Base-by-base conservation (phyloP, 495 filamentous ascomycete species). In the Penicillium bovifimosum region DNA sequence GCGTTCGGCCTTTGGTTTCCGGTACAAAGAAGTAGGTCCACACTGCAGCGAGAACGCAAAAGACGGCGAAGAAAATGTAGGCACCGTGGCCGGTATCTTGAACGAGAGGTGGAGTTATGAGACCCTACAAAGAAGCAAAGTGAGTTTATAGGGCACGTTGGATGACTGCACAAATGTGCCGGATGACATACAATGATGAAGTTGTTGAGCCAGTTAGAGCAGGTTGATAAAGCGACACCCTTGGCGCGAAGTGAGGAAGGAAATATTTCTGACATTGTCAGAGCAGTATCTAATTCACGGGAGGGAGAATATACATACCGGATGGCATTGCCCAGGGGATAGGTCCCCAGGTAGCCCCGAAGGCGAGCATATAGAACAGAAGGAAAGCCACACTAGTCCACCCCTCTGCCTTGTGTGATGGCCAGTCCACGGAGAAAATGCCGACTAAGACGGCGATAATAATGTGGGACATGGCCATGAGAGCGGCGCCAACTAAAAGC, bases 21-120 rank as follows among this genome's bases (percentile, higher is more conserved):
- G 79, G 79, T 0, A 83, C 74, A 48, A 80, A 78, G 54, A 75
- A 74, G 46, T 56, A 79, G 0, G 76, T 75, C 76, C 78, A 83
- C 8, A 79, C 48, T 13, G 75, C 65, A 4, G 76, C 68, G 4
- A 82, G 66, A 10, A 80, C 41, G 63, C 81, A 83, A 66, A 82
- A 83, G 13, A 76, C 69, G 7, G 76, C 79, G 57, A 82, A 82
- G 61, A 82, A 82, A 6, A 74, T 60, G 47, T 80, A 81, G 2
- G 77, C 70, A 3, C 80, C 80, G 62, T 75, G 82, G 2, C 77
- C 76, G 0, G 76, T 80, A 47, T 76, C 72, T 51, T 80, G 64
- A 17, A 83, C 72, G 0, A 83, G 61, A 3, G 77, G 79, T 1
- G 78, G 78, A 2, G 77, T 80, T 53, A 79, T 76, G 1, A 80